These are phyloP conservation scores for Gaeumannomyces tritici DNA, from an alignment of 2,329 filamentous ascomycete genomes.

Conservation along the genomic window DNA sequence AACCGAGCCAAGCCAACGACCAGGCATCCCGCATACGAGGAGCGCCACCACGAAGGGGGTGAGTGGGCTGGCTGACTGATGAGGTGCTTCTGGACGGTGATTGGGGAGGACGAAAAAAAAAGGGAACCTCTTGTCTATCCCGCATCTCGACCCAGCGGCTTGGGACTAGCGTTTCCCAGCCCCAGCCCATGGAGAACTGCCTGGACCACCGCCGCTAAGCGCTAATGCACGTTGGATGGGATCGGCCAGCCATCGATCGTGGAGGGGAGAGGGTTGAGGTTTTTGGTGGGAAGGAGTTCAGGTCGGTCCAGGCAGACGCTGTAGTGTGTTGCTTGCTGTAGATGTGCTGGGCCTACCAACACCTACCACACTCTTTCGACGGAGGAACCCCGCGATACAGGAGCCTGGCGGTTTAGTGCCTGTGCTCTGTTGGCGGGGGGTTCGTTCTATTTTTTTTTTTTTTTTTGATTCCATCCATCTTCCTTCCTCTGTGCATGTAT, in stretches of 20 bases:
- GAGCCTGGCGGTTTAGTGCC: neutral
- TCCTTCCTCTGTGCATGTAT: no score
- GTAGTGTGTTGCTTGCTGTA: no score
- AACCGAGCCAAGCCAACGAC: no score
- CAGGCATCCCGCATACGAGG: neutral
- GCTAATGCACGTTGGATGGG: neutral
- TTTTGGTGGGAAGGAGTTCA: no score
- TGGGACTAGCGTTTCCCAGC: neutral
- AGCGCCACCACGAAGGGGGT: neutral
- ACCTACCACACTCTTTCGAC: neutral
- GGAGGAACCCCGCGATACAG: neutral
- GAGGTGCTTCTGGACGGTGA: neutral
- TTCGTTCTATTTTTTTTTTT: no score
- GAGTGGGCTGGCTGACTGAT: no score
- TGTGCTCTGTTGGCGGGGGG: no score
- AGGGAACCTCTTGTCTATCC: no score
- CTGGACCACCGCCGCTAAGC: neutral
- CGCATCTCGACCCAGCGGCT: neutral
- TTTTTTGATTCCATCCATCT: no score
- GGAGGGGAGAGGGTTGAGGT: neutral
- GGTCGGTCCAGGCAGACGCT: neutral
- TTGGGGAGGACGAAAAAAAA: neutral
- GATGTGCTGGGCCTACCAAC: no score
- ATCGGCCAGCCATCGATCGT: neutral
- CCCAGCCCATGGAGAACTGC: no score